Base-by-base conservation (phyloP, 2,329 filamentous ascomycete genomes). In the Cercospora sojina region DNA sequence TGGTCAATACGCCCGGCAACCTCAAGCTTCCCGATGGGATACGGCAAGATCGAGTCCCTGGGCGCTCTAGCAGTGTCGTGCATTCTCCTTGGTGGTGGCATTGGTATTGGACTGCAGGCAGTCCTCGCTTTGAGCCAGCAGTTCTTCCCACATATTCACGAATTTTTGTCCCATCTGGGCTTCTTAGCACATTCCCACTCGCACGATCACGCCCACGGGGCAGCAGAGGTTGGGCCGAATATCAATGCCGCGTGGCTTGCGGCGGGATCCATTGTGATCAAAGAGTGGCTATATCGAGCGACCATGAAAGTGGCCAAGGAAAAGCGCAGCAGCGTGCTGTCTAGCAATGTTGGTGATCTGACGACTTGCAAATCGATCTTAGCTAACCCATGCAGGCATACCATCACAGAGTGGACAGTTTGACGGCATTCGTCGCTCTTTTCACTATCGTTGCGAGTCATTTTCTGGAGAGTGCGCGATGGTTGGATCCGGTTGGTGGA, bases 271-370 rank as follows among this genome's bases (percentile, higher is more conserved):
- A 95, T 99, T 65, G 79, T 92, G 27, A 83, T 98, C 74, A 99
- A 99, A 81, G 95, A 99, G 80, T 99, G 93, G 92, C 83, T 99
- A 27, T 99, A 98, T 77, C 90, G 91, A 83, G 92, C 94, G 70
- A 99, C 94, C 95, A 88, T 98, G 90, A 98, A 97, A 82, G 88
- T 99, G 67, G 95, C 95, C 55, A 88, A 88, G 73, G 92, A 97
- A 80, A 91, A 94, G 78, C 96, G 97, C 77, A 98, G 94, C 12
- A 96, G 93, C 6, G 93, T 99, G 67, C 87, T 99, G 25, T 93
- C 94, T 43, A 97, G 93, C 66, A 99, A 99, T 77, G 94, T 68
- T 49, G 64, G 69, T 49, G 20, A 13, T 68, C 29, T 13, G 13
- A 18, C 55, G 43, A 56, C 31, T 18, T 16, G 4, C 49, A 18